Base-by-base conservation (phyloP, 108 stramenopile genomes). In the Bacterosira constricta region DNA sequence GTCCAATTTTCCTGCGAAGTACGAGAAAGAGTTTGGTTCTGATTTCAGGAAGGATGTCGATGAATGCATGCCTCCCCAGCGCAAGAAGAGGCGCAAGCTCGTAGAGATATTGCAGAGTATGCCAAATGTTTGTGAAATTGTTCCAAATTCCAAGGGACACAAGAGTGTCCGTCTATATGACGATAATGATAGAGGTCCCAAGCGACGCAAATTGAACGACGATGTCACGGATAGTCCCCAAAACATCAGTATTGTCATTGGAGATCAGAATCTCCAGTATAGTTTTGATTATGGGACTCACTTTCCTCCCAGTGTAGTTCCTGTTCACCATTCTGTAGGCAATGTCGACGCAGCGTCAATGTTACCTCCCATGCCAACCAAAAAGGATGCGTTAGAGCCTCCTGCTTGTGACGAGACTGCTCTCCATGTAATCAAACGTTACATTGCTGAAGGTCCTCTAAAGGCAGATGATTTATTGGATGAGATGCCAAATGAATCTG, bases 391-490 rank as follows among this genome's bases (percentile, higher is more conserved):
- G 45, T n/a, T 4, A 13, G 1, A 13, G 17, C 26, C 25, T 30
- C 3, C 0, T 30, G 45, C 25, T 26, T 25, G 30, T 26, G 62
- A 63, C 26, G 29, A 44, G 12, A 21, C 7, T 47, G 62, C 4
- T 32, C 45, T 63, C 29, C 12, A 44, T 18, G 45, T 63, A 1
- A 25, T 63, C 17, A 15, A 31, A 27, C 62, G 62, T 30, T 63
- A 63, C 32, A 47, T 30, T 25, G 39, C 42, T 35, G 62, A 63
- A 23, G 62, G 62, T 13, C 29, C 62, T 17, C 41, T 63, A 10
- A 63, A 63, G 17, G 45, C 62, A 46, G 62, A 63, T 46, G 62
- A 63, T 31, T 45, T 63, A 17, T 30, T 63, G 42, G 62, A 63
- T n/a, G 62, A 63, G 30, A 63, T 63, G 6, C 18, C 27, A 17